Evolutionary conservation across 2,329 filamentous ascomycete species (phyloP).

Genomic region (Ilyonectria destructans): DNA sequence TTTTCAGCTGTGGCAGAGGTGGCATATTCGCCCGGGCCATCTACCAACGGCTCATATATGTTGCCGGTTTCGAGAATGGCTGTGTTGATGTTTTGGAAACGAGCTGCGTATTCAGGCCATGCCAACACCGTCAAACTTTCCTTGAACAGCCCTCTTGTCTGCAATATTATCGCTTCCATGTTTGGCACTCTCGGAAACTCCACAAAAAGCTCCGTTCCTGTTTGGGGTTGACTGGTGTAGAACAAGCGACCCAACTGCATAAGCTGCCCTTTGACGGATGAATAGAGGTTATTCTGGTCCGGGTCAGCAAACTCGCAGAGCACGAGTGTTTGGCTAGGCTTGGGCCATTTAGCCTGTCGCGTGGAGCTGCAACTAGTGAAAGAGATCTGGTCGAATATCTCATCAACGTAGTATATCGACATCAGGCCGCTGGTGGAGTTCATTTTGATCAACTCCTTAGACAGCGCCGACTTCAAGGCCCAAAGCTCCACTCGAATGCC

Average conservation of each 20-base stretch:
- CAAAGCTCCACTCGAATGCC: conserved; percentile 48
- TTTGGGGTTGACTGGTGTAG: neutral
- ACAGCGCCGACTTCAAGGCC: conserved; percentile 45
- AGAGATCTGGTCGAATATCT: neutral
- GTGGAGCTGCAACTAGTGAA: neutral
- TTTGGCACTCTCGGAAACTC: neutral
- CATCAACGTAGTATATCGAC: neutral
- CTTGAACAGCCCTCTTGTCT: neutral
- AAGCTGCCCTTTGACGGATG: neutral
- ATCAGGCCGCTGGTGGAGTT: neutral
- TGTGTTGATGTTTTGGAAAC: neutral
- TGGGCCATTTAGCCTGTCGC: neutral
- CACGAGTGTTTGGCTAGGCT: neutral
- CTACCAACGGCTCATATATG: neutral
- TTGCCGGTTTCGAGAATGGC: neutral
- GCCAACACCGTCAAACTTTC: neutral
- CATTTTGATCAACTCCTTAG: conserved; percentile 37
- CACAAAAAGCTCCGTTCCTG: neutral
- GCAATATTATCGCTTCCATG: neutral
- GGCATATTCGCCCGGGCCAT: neutral
- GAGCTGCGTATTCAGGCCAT: neutral
- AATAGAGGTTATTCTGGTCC: neutral
- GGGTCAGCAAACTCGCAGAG: neutral
- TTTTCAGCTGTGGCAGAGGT: too few relatives aligned
- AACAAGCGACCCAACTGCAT: neutral